Evolutionary conservation across 306 rosid species (phyloP), one percentile per base, ranked within the genome.

Genomic region (Phaseolus lunatus): DNA sequence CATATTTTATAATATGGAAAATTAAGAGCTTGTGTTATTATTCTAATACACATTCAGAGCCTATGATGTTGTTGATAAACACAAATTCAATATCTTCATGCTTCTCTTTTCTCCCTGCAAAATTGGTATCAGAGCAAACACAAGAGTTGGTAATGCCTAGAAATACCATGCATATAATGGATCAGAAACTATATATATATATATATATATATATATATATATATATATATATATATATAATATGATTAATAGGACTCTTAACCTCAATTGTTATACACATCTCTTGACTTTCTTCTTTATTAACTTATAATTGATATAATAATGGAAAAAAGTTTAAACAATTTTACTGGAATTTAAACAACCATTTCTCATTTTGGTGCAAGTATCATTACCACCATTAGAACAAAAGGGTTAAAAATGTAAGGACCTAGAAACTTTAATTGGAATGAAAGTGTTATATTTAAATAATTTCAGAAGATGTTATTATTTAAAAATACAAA

Each of bases 241-340:
- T n/a, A n/a, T n/a, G n/a, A n/a, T n/a, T n/a, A n/a, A n/a, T n/a
- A n/a, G n/a, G n/a, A n/a, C n/a, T n/a, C n/a, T n/a, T n/a, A n/a
- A n/a, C n/a, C n/a, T n/a, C 23, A 91, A 75, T 74, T 79, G 92
- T 68, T 91, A 90, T 18, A 54, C 18, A 31, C 91, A 93, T 70
- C 90, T 82, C 71, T 89, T 87, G 16, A 93, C 90, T 77, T 89
- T 88, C 88, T 88, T 93, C 88, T 93, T 93, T 96, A 93, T 88
- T 44, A 91, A 59, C 85, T 93, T 93, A 59, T 93, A 91, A 83
- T 91, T 88, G 63, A 93, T 80, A 50, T 93, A 93, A 67, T 85
- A 84, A 63, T 96, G 91, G 87, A n/a, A 81, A 81, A 50, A 23
- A 71, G 12, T 72, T 18, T 31, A 68, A 76, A 16, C 59, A 67